Evolutionary conservation across 495 filamentous ascomycete species (phyloP), one percentile per base, ranked within the genome.

Genomic region (Barbatosphaeria neglecta): DNA sequence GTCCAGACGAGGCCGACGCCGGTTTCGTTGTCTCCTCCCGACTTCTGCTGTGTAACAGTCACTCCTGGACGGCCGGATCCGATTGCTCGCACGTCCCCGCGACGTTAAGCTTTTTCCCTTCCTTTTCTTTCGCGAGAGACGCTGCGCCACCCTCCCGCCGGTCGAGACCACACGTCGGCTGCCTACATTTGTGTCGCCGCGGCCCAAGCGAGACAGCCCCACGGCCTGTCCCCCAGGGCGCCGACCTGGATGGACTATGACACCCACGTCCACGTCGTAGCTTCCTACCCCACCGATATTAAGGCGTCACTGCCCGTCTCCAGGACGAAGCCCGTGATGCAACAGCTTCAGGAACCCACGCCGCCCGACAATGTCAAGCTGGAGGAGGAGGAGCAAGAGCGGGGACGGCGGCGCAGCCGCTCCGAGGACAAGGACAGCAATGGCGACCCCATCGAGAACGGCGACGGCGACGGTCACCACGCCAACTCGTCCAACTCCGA

Each of bases 401-500:
- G 66, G 38, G 69, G 71, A 11, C 63, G 70, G 44, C 66, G 57
- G n/a, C 58, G 69, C 48, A 74, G 66, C 48, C 66, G 66, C 40
- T 64, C 69, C 17, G 59, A 62, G 41, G 65, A 69, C 52, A 63
- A 72, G 59, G 61, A 70, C 50, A 37, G 44, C 44, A 45, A 25
- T 24, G 39, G 39, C 50, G 52, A 58, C n/a, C 59, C 60, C 22
- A 53, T 41, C 50, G 61, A 65, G 18, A 60, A 53, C 33, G 59
- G 55, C 10, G 62, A 66, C 28, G 63, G 57, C 38, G 65, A 64
- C 43, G 59, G 54, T 15, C 64, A 66, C 33, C 60, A 64, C 31
- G 68, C 54, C 1, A 64, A 71, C 47, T 77, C 74, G 10, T 77
- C 75, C 37, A 74, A 73, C 47, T 73, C 69, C 20, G 73, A 78